Percentiles rank a stretch among this genome's conserved stretches.
Evolutionary conservation across 768 basidiomycete genomes (phyloP).

Genomic region (Phylloporus scabripes): DNA sequence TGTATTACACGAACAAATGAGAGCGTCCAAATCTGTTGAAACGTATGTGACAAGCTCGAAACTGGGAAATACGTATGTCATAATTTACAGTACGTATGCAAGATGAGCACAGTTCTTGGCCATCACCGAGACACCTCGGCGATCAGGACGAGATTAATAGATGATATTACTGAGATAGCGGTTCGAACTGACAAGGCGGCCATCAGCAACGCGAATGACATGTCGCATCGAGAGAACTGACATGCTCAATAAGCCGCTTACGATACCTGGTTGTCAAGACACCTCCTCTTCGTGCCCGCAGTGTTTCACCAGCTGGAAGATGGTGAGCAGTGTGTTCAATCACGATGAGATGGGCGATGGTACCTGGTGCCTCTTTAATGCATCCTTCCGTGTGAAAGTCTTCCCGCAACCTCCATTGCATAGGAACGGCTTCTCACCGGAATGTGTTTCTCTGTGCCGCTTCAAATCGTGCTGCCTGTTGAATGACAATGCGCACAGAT

Average conservation of each 20-base stretch:
- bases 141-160: slow-evolving; percentile 22
- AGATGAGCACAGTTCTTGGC: slow-evolving; percentile 19
- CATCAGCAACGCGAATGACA: slow-evolving; percentile 17
- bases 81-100: slow-evolving; percentile 28
- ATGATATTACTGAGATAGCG: slow-evolving; percentile 20
- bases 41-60: slow-evolving; percentile 14
- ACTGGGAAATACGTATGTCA: slow-evolving; percentile 18
- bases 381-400: slow-evolving; percentile 84
- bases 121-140: slow-evolving; percentile 10
- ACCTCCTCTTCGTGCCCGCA: slow-evolving; percentile 65
- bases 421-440: slow-evolving; percentile 77
- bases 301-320: slow-evolving; percentile 61
- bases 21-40: background rate
- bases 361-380: slow-evolving; percentile 81
- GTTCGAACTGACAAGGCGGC: slow-evolving; percentile 15
- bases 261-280: slow-evolving; percentile 19
- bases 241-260: slow-evolving; percentile 13
- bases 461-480: slow-evolving; percentile 84
- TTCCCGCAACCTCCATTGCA: slow-evolving; percentile 84
- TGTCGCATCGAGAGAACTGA: slow-evolving; percentile 10
- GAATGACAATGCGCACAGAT: slow-evolving; percentile 75
- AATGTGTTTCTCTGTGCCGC: slow-evolving; percentile 79
- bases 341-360: slow-evolving; percentile 16
- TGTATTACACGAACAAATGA: slow-evolving; percentile 23
- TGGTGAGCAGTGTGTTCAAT: slow-evolving; percentile 13